phyloP scores from a whole-genome alignment of 805 yeast genomes.

The Zygoascus tannicola region DNA sequence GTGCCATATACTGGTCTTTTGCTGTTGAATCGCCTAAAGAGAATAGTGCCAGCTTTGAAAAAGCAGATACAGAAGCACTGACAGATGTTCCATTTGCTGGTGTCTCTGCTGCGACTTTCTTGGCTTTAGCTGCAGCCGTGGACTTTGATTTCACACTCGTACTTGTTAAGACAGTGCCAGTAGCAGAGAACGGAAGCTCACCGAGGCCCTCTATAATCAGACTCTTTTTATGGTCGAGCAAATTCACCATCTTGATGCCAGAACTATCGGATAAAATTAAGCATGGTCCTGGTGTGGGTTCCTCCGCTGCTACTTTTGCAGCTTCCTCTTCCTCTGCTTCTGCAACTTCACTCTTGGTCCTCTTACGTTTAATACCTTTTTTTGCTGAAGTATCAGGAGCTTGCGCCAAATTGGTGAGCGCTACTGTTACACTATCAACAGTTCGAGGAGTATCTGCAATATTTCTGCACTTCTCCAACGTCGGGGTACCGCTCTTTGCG shows the following conservation, averaged over 20 bases:
- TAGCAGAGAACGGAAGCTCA: not conserved
- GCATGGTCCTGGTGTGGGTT: not conserved
- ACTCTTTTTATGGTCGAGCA: not conserved
- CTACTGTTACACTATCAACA: not conserved
- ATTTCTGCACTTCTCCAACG: slow-evolving; percentile 4
- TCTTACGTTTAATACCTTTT: slow-evolving; percentile 3
- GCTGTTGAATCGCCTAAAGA: slow-evolving; percentile 50
- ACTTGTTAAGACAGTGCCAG: not conserved
- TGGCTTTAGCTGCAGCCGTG: not conserved
- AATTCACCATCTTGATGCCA: not conserved
- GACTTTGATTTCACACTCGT: not conserved
- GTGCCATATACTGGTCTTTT: slow-evolving; percentile 56
- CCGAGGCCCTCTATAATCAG: not conserved
- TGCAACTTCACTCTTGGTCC: not conserved
- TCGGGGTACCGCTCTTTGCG: slow-evolving; percentile 2
- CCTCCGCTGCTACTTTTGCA: not conserved
- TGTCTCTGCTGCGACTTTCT: not conserved
- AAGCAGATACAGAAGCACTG: not conserved
- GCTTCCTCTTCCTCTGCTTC: not conserved
- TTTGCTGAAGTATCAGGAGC: not conserved
- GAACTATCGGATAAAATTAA: not conserved
- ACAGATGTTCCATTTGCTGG: not conserved
- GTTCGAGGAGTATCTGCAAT: slow-evolving; percentile 2
- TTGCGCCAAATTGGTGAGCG: slow-evolving; percentile 2
- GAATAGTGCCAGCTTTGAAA: slow-evolving; percentile 41